Conservation (phyloP, 495 filamentous ascomycete genomes). For the Umbilicaria muhlenbergii region DNA sequence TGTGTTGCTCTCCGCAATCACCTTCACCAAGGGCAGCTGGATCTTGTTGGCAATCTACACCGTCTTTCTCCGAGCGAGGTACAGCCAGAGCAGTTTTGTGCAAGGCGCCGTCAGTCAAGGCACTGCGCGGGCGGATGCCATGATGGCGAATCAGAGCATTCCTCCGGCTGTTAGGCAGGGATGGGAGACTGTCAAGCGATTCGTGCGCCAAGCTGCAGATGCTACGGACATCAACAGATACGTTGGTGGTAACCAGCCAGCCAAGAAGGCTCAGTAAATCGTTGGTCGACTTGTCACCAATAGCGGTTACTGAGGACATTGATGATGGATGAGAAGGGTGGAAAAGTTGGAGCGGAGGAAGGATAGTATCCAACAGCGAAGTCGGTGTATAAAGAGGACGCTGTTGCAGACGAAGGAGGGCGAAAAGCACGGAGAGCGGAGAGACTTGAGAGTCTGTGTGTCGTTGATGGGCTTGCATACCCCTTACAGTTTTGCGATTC, state of each 20-base stretch:
- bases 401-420: too few relatives aligned
- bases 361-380: too few relatives aligned
- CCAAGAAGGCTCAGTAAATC: constrained; percentile 43
- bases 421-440: too few relatives aligned
- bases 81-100: constrained; percentile 81
- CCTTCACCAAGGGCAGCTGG: constrained; percentile 84
- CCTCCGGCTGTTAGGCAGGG: constrained; percentile 69
- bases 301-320: too few relatives aligned
- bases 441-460: too few relatives aligned
- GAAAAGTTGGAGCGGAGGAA: too few relatives aligned
- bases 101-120: constrained; percentile 62
- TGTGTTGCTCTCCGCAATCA: constrained; percentile 56
- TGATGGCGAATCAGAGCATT: constrained; percentile 71
- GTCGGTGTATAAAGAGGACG: too few relatives aligned
- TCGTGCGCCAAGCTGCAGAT: constrained; percentile 56
- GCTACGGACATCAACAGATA: constrained; percentile 64
- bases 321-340: too few relatives aligned
- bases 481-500: too few relatives aligned
- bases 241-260: constrained; percentile 35
- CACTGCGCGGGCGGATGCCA: constrained; percentile 59
- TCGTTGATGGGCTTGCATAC: too few relatives aligned
- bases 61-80: constrained; percentile 79
- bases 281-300: too few relatives aligned
- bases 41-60: constrained; percentile 74
- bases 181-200: constrained; percentile 70